phyloP scores from a whole-genome alignment of 345 rosid genomes.

The Gossypium sturtianum region DNA sequence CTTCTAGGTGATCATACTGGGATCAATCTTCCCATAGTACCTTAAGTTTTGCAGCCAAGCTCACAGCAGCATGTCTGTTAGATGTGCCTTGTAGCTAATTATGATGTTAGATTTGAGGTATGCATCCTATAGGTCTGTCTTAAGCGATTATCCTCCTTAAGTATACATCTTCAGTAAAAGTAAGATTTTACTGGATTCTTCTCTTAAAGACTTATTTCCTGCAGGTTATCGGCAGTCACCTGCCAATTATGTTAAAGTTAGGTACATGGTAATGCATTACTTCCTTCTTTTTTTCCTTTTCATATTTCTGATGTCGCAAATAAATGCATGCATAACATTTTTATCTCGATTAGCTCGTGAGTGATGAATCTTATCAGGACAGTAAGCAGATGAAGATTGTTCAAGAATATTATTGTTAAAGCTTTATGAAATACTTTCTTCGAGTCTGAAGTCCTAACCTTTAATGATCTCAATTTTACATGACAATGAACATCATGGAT shows the following conservation, averaged over 20 bases:
- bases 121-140: neutral
- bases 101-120: neutral
- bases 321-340: neutral
- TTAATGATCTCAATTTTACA: neutral
- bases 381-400: neutral
- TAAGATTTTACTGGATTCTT: neutral
- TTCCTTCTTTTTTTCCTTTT: neutral
- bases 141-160: neutral
- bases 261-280: neutral
- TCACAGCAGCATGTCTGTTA: neutral
- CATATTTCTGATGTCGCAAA: neutral
- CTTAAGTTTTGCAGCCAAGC: conserved; percentile 5
- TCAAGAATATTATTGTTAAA: neutral
- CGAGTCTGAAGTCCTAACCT: neutral
- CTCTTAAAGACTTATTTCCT: neutral
- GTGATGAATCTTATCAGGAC: neutral
- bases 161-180: neutral
- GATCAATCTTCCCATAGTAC: neutral
- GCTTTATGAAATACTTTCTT: neutral
- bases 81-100: conserved; percentile 1
- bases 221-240: neutral
- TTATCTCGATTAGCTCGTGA: neutral
- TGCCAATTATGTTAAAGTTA: neutral
- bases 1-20: neutral
- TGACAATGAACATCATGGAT: neutral